Conservation (phyloP, 352 stramenopile genomes). For the Globisporangium takayamanum region DNA sequence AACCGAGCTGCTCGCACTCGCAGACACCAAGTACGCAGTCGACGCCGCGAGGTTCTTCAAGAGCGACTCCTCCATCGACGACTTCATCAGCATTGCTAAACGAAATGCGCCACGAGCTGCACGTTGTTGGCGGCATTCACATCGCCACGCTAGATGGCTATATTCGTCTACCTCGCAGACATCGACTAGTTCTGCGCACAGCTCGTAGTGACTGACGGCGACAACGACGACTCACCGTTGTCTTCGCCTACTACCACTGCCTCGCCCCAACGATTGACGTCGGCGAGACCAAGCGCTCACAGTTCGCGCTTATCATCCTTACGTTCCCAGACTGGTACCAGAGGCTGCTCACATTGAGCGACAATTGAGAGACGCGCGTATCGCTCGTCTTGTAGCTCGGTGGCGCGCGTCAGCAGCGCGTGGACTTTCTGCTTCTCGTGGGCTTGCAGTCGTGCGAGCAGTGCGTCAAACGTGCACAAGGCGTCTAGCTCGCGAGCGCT, state of each 20-base stretch:
- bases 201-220: background rate
- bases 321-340: constrained; percentile 15
- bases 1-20: constrained; percentile 7
- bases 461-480: constrained; percentile 40
- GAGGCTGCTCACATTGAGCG: constrained; percentile 11
- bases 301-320: background rate
- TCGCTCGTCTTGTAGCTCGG: constrained; percentile 16
- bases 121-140: constrained; percentile 11
- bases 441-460: constrained; percentile 16
- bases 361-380: constrained; percentile 18
- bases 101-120: constrained; percentile 16
- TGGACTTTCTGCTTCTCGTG: constrained; percentile 6
- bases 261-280: background rate
- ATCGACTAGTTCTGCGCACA: constrained; percentile 1
- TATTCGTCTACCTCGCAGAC: constrained; percentile 1
- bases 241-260: background rate
- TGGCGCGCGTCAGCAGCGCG: background rate
- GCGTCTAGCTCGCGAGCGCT: constrained; percentile 10
- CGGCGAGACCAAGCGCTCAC: background rate
- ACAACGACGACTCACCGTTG: background rate
- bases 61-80: constrained; percentile 7
- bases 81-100: constrained; percentile 15
- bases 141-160: background rate
- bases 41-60: constrained; percentile 12
- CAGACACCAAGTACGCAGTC: constrained; percentile 1